phyloP scores from a whole-genome alignment of 2,329 filamentous ascomycete genomes.

The Diplodia seriata region DNA sequence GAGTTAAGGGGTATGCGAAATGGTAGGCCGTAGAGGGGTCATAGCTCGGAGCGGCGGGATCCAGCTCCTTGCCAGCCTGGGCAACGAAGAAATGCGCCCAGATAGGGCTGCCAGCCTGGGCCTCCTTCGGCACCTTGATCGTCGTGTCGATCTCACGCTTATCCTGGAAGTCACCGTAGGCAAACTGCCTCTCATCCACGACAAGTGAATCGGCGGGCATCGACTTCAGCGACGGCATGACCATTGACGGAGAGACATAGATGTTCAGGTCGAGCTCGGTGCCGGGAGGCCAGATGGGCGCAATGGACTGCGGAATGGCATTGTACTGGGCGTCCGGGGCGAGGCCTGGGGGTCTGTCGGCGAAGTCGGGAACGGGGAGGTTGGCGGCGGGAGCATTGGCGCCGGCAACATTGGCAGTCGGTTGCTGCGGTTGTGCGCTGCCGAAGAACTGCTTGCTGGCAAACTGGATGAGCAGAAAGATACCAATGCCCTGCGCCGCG shows the following conservation, averaged over 20 bases:
- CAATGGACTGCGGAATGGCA: slow-evolving; percentile 71
- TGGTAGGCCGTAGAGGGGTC: slow-evolving; percentile 79
- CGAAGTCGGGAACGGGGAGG: slow-evolving; percentile 47
- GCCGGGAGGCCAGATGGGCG: slow-evolving; percentile 86
- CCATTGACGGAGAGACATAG: slow-evolving; percentile 79
- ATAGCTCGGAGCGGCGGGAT: slow-evolving; percentile 75
- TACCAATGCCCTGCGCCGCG: slow-evolving; percentile 62
- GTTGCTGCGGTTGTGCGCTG: slow-evolving; percentile 29
- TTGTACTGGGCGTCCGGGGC: slow-evolving; percentile 65
- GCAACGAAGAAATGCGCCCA: slow-evolving; percentile 94
- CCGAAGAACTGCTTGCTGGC: slow-evolving; percentile 63
- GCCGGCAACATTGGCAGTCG: slow-evolving; percentile 35
- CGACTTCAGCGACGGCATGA: slow-evolving; percentile 70
- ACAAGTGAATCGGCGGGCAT: slow-evolving; percentile 73
- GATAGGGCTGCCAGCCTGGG: slow-evolving; percentile 90
- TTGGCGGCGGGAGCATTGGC: slow-evolving; percentile 42
- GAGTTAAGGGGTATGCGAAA: slow-evolving; percentile 83
- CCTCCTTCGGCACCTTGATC: slow-evolving; percentile 76
- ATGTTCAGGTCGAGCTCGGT: slow-evolving; percentile 81
- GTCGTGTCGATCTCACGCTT: slow-evolving; percentile 76
- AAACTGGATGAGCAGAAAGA: slow-evolving; percentile 67
- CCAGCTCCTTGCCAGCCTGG: slow-evolving; percentile 75
- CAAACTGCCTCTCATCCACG: slow-evolving; percentile 80
- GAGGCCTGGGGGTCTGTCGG: slow-evolving; percentile 50
- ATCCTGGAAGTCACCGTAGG: slow-evolving; percentile 79